A percentile compares a stretch with the other conserved stretches of the same genome.
Conservation (phyloP, 768 basidiomycete species). For the Mycena galericulata region DNA sequence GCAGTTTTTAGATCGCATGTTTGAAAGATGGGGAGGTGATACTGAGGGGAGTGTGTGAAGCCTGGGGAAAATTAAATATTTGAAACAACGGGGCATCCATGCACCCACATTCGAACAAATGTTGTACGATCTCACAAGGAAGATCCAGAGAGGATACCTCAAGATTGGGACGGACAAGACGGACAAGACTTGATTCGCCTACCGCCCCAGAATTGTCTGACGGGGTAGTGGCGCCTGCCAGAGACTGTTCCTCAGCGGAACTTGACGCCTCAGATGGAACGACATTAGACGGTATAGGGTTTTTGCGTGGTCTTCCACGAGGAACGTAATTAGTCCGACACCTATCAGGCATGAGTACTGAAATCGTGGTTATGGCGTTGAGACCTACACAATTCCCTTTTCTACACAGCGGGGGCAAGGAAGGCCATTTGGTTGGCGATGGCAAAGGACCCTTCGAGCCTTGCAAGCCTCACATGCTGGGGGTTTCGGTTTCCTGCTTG, state of each 20-base stretch:
- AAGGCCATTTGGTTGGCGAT: constrained; percentile 19
- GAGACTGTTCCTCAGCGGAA: too few relatives aligned
- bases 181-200: neutral
- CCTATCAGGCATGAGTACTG: neutral
- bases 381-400: constrained; percentile 19
- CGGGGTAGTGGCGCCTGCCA: neutral
- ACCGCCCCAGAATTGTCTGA: neutral
- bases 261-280: neutral
- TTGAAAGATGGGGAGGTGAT: neutral
- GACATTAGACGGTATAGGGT: neutral
- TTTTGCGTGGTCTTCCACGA: constrained; percentile 23
- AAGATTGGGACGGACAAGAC: neutral
- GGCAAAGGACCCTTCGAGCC: constrained; percentile 20
- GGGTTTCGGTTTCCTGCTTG: neutral
- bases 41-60: neutral
- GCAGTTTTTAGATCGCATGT: neutral
- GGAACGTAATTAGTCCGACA: constrained; percentile 19
- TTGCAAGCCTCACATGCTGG: constrained; percentile 26
- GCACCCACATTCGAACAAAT: constrained; percentile 18
- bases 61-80: neutral
- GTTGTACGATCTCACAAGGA: constrained; percentile 7
- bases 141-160: neutral
- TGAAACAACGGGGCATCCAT: too few relatives aligned
- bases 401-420: constrained; percentile 26
- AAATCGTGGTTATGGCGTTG: too few relatives aligned